A percentile compares a stretch with the other conserved stretches of the same genome.
phyloP scores from a whole-genome alignment of 2,329 filamentous ascomycete genomes.

The Cladosporium sp. region DNA sequence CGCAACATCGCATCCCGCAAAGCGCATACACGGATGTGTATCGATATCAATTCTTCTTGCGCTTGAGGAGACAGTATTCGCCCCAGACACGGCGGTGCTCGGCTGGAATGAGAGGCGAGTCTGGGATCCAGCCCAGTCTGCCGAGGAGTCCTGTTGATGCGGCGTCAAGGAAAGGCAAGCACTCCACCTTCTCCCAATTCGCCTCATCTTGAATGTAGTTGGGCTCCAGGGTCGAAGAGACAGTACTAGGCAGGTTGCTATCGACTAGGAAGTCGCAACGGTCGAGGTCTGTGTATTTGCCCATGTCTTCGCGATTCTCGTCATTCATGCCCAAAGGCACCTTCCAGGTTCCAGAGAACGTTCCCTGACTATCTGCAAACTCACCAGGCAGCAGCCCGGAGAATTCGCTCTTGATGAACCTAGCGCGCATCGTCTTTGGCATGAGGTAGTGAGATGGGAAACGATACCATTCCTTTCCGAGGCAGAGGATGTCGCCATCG shows the following conservation, averaged over 20 bases:
- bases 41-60: slow-evolving; percentile 32
- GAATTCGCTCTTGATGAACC: slow-evolving; percentile 91
- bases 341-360: slow-evolving; percentile 82
- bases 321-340: slow-evolving; percentile 87
- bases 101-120: slow-evolving; percentile 68
- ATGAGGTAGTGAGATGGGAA: slow-evolving; percentile 93
- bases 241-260: slow-evolving; percentile 69
- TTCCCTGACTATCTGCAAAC: slow-evolving; percentile 74
- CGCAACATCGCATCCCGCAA: neutral
- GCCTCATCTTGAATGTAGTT: slow-evolving; percentile 72
- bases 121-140: slow-evolving; percentile 80
- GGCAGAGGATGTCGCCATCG: slow-evolving; percentile 73
- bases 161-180: slow-evolving; percentile 78
- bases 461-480: slow-evolving; percentile 97
- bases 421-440: slow-evolving; percentile 77
- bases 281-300: slow-evolving; percentile 79
- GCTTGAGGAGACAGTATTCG: slow-evolving; percentile 78
- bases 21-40: neutral
- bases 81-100: slow-evolving; percentile 78
- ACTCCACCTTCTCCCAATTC: slow-evolving; percentile 78
- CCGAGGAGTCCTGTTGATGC: slow-evolving; percentile 71
- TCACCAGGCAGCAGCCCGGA: slow-evolving; percentile 85
- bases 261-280: slow-evolving; percentile 85
- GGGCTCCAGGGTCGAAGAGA: slow-evolving; percentile 70
- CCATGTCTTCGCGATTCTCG: slow-evolving; percentile 78